Conservation (phyloP, 1,284 basidiomycete genomes). For the Cutaneotrichosporon dermatis region DNA sequence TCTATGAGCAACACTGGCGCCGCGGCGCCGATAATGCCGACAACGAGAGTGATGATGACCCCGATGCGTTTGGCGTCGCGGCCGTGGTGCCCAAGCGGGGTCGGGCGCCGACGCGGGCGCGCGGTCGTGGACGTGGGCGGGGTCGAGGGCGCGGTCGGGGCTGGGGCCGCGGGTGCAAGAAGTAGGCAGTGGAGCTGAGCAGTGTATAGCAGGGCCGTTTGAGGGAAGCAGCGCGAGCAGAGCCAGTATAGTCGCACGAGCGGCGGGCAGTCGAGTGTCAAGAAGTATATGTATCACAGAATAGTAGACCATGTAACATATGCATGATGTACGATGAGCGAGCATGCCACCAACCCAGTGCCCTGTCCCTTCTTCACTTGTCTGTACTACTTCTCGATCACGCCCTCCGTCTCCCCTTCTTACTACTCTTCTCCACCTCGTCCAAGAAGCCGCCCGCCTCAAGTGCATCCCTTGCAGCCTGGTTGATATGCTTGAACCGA, state of each 20-base stretch:
- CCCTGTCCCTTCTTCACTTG: no score
- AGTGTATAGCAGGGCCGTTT: background rate
- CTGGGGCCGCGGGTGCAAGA: background rate
- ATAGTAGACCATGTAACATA: no score
- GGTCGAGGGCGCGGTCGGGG: background rate
- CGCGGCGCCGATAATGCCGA: constrained; percentile 24
- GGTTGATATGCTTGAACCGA: constrained; percentile 87
- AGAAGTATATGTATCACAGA: background rate
- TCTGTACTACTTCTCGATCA: background rate
- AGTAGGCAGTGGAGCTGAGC: background rate
- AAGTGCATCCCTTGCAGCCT: constrained; percentile 78
- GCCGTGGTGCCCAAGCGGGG: constrained; percentile 3
- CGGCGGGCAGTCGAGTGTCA: no score
- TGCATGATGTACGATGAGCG: no score
- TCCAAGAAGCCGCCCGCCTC: constrained; percentile 76
- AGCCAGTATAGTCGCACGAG: no score
- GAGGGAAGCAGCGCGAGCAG: no score
- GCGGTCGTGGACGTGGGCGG: constrained; percentile 2
- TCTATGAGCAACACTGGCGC: constrained; percentile 39
- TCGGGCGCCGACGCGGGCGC: background rate
- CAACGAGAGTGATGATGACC: constrained; percentile 1
- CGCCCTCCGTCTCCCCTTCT: constrained; percentile 6
- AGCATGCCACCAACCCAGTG: background rate
- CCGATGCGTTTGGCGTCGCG: constrained; percentile 3
- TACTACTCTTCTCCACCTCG: constrained; percentile 4